Conservation (phyloP, 2,329 filamentous ascomycete species). For the Lachnellula arida region DNA sequence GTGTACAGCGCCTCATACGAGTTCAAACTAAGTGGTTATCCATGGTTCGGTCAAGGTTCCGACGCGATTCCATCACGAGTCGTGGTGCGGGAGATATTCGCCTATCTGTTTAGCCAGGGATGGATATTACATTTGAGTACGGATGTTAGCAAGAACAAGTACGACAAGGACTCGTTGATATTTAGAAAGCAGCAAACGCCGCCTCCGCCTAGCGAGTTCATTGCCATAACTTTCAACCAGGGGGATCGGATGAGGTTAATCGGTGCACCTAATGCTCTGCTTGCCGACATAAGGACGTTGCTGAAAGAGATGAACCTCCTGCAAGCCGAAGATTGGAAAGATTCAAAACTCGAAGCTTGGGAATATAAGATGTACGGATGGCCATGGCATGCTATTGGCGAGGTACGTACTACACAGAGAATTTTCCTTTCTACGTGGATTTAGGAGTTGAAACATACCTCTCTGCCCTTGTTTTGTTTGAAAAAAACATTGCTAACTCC, state of each 20-base stretch:
- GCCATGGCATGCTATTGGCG: conserved; percentile 32
- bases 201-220: conserved; percentile 35
- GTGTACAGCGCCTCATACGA: conserved; percentile 34
- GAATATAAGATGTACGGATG: conserved; percentile 35
- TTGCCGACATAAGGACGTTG: conserved; percentile 15
- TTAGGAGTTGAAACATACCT: too few relatives aligned
- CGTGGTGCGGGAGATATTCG: conserved; percentile 32
- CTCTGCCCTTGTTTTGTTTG: too few relatives aligned
- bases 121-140: conserved; percentile 36
- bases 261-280: conserved; percentile 26
- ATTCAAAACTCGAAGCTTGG: conserved; percentile 15
- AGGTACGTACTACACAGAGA: conserved; percentile 5
- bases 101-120: conserved; percentile 32
- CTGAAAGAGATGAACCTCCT: conserved; percentile 14
- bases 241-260: conserved; percentile 32
- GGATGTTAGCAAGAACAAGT: conserved; percentile 32
- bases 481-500: too few relatives aligned
- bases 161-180: conserved; percentile 35
- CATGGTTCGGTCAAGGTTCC: conserved; percentile 31
- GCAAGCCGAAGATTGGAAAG: conserved; percentile 25
- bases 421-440: too few relatives aligned
- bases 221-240: conserved; percentile 34
- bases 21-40: conserved; percentile 35
- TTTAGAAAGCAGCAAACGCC: conserved; percentile 34
- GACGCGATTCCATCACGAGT: conserved; percentile 31